Percentiles rank a stretch among this genome's conserved stretches.
These are phyloP conservation scores for Marsdenia floribunda DNA, from an alignment of 257 asterid genomes.

Conservation along the genomic window DNA sequence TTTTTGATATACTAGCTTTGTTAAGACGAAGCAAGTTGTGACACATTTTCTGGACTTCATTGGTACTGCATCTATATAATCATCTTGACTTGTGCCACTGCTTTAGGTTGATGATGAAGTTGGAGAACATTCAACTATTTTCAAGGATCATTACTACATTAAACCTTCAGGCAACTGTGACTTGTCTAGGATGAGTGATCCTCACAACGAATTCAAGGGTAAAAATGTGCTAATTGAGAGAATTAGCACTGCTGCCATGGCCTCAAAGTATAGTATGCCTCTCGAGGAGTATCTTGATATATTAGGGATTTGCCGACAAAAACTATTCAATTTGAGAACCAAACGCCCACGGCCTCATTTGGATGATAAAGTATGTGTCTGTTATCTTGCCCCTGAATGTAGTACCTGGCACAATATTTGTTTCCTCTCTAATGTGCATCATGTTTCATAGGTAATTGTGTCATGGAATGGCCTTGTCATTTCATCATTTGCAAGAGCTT, in stretches of 20 bases:
- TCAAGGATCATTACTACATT: constrained; percentile 77
- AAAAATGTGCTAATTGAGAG: constrained; percentile 83
- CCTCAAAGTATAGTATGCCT: constrained; percentile 57
- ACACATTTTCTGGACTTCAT: not conserved
- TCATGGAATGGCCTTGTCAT: constrained; percentile 96
- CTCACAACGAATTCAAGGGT: constrained; percentile 77
- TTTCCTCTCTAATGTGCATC: constrained; percentile 1
- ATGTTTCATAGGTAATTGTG: constrained; percentile 65
- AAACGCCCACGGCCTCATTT: constrained; percentile 78
- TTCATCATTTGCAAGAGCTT: constrained; percentile 89
- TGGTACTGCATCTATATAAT: not conserved
- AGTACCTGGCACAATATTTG: not conserved
- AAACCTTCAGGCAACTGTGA: constrained; percentile 88
- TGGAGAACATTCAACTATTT: constrained; percentile 63
- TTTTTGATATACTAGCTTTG: not conserved
- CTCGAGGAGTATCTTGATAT: constrained; percentile 53
- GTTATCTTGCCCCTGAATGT: not conserved
- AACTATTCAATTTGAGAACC: constrained; percentile 57
- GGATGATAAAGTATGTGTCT: constrained; percentile 76
- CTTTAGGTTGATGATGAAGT: constrained; percentile 58
- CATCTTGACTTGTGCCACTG: not conserved
- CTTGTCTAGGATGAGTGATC: constrained; percentile 86
- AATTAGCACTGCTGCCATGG: constrained; percentile 54
- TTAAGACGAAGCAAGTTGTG: not conserved
- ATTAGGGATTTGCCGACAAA: constrained; percentile 52